phyloP scores from a whole-genome alignment of 2,329 filamentous ascomycete genomes.

The Fusarium annulatum region DNA sequence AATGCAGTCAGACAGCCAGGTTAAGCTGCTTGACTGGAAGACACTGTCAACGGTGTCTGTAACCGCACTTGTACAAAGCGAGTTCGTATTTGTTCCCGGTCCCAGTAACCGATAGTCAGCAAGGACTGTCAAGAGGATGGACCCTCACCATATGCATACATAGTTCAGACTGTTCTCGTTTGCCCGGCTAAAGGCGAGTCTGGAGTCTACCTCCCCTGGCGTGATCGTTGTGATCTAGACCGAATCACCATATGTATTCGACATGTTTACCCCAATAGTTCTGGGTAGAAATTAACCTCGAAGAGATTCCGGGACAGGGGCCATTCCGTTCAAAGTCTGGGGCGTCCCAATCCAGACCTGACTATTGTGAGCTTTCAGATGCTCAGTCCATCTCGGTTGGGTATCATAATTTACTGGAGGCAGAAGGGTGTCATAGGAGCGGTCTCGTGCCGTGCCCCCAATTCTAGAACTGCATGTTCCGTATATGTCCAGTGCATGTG shows the following conservation, averaged over 20 bases:
- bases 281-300: conserved; percentile 7
- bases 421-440: conserved; percentile 23
- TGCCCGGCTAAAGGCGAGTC: conserved; percentile 37
- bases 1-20: neutral
- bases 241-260: neutral
- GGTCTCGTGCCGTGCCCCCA: conserved; percentile 32
- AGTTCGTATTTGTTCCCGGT: conserved; percentile 19
- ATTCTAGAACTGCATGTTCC: conserved; percentile 20
- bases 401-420: conserved; percentile 3
- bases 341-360: conserved; percentile 23
- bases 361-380: conserved; percentile 5
- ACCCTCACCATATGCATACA: conserved; percentile 9
- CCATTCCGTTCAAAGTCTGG: conserved; percentile 8
- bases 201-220: conserved; percentile 5
- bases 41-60: neutral
- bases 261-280: conserved; percentile 10
- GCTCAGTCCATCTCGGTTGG: conserved; percentile 2
- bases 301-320: conserved; percentile 21
- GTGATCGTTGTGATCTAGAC: conserved; percentile 15
- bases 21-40: neutral
- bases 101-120: conserved; percentile 21
- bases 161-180: conserved; percentile 16
- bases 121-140: conserved; percentile 7
- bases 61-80: neutral
- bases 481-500: neutral